phyloP scores from a whole-genome alignment of 768 basidiomycete species.

The Leccinellum albellum region DNA sequence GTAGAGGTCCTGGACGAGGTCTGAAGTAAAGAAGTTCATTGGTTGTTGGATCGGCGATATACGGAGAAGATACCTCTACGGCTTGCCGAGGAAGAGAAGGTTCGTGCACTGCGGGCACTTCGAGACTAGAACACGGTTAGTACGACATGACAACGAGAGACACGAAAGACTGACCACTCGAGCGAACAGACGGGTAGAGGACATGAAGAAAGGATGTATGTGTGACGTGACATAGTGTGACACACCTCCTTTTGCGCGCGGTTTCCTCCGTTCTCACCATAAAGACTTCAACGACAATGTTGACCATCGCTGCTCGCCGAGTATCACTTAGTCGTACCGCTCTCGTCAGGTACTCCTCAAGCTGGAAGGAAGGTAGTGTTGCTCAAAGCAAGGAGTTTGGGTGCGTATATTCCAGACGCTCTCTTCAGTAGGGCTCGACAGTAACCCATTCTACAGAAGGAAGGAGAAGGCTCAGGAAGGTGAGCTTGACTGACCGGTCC shows the following conservation, averaged over 20 bases:
- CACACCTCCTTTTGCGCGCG: slow-evolving; percentile 5
- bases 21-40: slow-evolving; percentile 8
- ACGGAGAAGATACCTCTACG: slow-evolving; percentile 55
- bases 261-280: background rate
- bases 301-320: slow-evolving; percentile 35
- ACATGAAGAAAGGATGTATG: slow-evolving; percentile 53
- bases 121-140: slow-evolving; percentile 33
- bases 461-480: slow-evolving; percentile 74
- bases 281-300: slow-evolving; percentile 13
- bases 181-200: slow-evolving; percentile 51
- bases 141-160: background rate
- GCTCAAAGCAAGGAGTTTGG: slow-evolving; percentile 62
- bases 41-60: slow-evolving; percentile 21
- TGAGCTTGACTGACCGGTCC: slow-evolving; percentile 17
- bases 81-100: slow-evolving; percentile 57
- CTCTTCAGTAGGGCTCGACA: background rate
- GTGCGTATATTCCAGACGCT: slow-evolving; percentile 33
- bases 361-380: slow-evolving; percentile 50
- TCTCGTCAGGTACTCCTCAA: slow-evolving; percentile 36
- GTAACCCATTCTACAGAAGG: slow-evolving; percentile 41
- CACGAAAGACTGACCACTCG: slow-evolving; percentile 38
- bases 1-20: no score
- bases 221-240: slow-evolving; percentile 42
- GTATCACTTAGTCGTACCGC: slow-evolving; percentile 37
- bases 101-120: slow-evolving; percentile 47